Percentiles rank a stretch among this genome's conserved stretches.
These are phyloP conservation scores for Polytolypa hystricis DNA, from an alignment of 2,329 filamentous ascomycete genomes.

Conservation along the genomic window DNA sequence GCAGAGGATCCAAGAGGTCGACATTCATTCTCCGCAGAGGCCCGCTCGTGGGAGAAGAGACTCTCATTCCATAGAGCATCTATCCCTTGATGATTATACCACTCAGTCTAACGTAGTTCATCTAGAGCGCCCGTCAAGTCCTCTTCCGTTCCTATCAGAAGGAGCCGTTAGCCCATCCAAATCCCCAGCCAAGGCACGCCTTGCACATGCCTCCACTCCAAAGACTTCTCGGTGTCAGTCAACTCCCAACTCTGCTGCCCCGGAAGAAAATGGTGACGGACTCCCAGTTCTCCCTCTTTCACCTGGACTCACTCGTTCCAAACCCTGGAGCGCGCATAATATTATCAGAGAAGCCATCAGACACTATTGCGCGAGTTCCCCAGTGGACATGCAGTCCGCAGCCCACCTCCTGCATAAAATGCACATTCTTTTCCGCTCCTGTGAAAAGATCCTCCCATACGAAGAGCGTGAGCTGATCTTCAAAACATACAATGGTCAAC, in stretches of 20 bases:
- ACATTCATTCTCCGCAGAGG: conserved; percentile 10
- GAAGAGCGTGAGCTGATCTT: conserved; percentile 46
- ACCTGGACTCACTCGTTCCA: conserved; percentile 20
- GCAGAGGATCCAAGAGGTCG: conserved; percentile 12
- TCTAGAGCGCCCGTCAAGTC: conserved; percentile 36
- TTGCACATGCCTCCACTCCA: not conserved
- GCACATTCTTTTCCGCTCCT: conserved; percentile 27
- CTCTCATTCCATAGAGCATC: conserved; percentile 15
- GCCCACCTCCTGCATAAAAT: conserved; percentile 32
- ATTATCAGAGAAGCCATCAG: conserved; percentile 30
- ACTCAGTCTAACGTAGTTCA: conserved; percentile 20
- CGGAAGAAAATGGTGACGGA: not conserved
- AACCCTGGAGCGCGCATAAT: conserved; percentile 30
- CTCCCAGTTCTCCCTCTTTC: conserved; percentile 26
- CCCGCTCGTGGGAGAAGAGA: conserved; percentile 8
- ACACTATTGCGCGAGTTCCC: conserved; percentile 28
- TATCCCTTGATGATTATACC: conserved; percentile 18
- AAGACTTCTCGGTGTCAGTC: not conserved
- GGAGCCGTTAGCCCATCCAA: conserved; percentile 6
- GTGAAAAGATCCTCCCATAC: conserved; percentile 28
- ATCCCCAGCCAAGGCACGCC: not conserved
- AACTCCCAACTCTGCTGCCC: not conserved
- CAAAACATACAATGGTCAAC: conserved; percentile 46
- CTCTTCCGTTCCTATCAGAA: conserved; percentile 26
- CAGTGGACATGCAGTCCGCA: conserved; percentile 30